phyloP scores from a whole-genome alignment of 495 filamentous ascomycete species.

The Hypoxylon rickii region DNA sequence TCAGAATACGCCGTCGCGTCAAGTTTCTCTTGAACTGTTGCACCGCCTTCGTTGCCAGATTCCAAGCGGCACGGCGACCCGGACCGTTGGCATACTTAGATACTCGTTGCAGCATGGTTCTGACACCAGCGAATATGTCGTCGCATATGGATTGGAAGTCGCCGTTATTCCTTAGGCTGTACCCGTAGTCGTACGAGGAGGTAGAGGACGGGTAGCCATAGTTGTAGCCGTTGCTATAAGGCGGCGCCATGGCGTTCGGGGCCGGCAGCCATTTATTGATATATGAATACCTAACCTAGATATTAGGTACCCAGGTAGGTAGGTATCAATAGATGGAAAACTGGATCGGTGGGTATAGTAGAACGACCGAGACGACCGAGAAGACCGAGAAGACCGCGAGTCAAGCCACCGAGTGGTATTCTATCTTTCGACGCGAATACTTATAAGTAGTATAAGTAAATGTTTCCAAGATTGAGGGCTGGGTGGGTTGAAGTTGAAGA shows the following conservation, averaged over 20 bases:
- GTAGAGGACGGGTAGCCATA: conserved; percentile 30
- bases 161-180: conserved; percentile 18
- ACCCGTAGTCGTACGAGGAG: conserved; percentile 22
- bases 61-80: conserved; percentile 40
- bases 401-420: no score
- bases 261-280: conserved; percentile 37
- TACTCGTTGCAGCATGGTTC: conserved; percentile 32
- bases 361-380: no score
- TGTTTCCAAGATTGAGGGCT: no score
- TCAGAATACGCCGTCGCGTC: conserved; percentile 54
- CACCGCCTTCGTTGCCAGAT: conserved; percentile 28
- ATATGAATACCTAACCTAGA: neutral
- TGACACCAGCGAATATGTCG: conserved; percentile 27
- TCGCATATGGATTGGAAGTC: conserved; percentile 41
- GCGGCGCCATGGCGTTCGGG: conserved; percentile 40
- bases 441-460: no score
- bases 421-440: no score
- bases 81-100: conserved; percentile 43
- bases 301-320: no score
- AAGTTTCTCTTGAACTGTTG: conserved; percentile 47
- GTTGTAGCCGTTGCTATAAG: conserved; percentile 42
- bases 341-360: neutral
- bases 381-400: no score
- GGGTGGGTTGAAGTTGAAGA: no score
- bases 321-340: neutral